Evolutionary conservation across 495 filamentous ascomycete species (phyloP).

Genomic region (Penicillium crystallinum): DNA sequence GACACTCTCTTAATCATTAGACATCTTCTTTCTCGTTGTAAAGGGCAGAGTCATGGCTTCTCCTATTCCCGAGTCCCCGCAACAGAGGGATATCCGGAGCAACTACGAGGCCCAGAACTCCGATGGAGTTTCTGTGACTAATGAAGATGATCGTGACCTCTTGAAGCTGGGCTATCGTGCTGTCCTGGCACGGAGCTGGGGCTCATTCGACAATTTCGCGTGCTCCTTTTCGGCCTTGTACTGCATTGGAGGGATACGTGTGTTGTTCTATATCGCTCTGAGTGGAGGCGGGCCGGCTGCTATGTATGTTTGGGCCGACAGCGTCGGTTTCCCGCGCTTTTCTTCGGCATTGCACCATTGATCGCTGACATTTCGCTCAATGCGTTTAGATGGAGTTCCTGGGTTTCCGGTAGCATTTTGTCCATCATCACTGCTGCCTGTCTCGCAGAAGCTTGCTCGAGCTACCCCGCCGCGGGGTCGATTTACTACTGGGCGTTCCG

Average conservation of each 20-base stretch:
- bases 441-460: slow-evolving; percentile 33
- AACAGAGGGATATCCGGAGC: slow-evolving; percentile 4
- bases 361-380: slow-evolving; percentile 1
- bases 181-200: slow-evolving; percentile 29
- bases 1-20: not conserved
- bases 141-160: slow-evolving; percentile 31
- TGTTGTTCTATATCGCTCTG: slow-evolving; percentile 32
- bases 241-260: slow-evolving; percentile 30
- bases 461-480: slow-evolving; percentile 31
- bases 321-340: not conserved
- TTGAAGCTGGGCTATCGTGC: slow-evolving; percentile 30
- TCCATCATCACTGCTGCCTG: slow-evolving; percentile 33
- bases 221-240: slow-evolving; percentile 33
- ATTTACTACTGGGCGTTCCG: slow-evolving; percentile 39
- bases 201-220: slow-evolving; percentile 31
- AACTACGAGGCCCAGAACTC: slow-evolving; percentile 1
- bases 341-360: not conserved
- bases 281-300: slow-evolving; percentile 31
- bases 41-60: not conserved
- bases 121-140: slow-evolving; percentile 10
- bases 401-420: slow-evolving; percentile 31
- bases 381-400: slow-evolving; percentile 26
- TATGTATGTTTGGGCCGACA: slow-evolving; percentile 16
- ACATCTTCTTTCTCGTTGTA: no score
- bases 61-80: slow-evolving; percentile 2